Evolutionary conservation across 257 asterid species (phyloP).

Genomic region (Handroanthus guayacan): DNA sequence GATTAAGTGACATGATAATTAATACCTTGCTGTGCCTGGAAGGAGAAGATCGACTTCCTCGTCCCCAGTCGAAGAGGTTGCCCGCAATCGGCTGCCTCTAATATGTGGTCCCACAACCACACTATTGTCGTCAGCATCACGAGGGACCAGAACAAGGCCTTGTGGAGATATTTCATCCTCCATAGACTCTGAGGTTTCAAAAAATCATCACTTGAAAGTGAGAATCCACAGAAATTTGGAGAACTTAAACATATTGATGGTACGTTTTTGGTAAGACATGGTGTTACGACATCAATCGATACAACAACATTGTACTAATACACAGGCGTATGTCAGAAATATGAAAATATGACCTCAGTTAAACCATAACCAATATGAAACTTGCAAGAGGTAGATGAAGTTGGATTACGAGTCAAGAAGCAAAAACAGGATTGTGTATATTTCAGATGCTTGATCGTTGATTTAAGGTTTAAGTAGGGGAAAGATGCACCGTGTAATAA

Average conservation of each 20-base stretch:
- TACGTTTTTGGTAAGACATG: not conserved
- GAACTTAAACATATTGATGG: not conserved
- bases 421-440: too few species aligned
- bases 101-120: constrained; percentile 84
- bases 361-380: too few species aligned
- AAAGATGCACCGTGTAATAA: too few species aligned
- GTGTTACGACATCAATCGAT: not conserved
- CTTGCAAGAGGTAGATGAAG: not conserved
- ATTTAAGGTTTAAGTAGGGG: too few species aligned
- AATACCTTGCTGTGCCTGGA: constrained; percentile 97
- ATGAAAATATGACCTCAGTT: too few species aligned
- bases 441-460: too few species aligned
- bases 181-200: constrained; percentile 59
- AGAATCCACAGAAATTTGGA: constrained; percentile 11
- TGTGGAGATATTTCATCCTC: constrained; percentile 93
- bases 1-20: constrained; percentile 29
- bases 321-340: not conserved
- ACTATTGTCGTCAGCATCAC: constrained; percentile 64
- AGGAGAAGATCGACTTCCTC: constrained; percentile 98
- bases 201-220: constrained; percentile 26
- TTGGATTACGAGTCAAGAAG: not conserved
- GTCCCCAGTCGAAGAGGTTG: constrained; percentile 89
- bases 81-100: constrained; percentile 88
- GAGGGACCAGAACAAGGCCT: constrained; percentile 95
- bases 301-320: too few species aligned